These are phyloP conservation scores for Sherardia arvensis DNA, from an alignment of 257 asterid genomes.

Conservation along the genomic window DNA sequence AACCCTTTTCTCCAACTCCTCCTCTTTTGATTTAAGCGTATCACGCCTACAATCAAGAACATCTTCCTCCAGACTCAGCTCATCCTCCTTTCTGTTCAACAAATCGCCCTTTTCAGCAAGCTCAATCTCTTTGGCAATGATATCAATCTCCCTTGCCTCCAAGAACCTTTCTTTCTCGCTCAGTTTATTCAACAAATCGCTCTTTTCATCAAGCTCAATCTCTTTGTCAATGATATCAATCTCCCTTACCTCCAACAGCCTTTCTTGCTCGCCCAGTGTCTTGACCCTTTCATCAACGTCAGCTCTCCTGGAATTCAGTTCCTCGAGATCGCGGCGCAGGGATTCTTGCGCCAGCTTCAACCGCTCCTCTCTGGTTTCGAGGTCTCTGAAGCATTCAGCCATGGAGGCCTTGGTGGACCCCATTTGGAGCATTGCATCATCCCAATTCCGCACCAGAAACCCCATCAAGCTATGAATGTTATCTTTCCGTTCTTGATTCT, in stretches of 20 bases:
- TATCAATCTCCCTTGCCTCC: neutral
- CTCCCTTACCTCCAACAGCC: neutral
- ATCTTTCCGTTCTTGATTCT: neutral
- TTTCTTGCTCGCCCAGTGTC: neutral
- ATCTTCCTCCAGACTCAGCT: neutral
- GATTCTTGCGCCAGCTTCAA: neutral
- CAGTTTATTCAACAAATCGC: too few relatives aligned
- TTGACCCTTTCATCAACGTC: neutral
- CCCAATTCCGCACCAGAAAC: neutral
- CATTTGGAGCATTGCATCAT: neutral
- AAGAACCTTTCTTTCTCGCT: neutral
- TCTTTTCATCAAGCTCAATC: too few relatives aligned
- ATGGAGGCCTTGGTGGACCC: neutral
- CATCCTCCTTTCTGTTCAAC: neutral
- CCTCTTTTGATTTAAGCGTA: neutral
- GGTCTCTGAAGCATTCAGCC: neutral
- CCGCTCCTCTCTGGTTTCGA: neutral
- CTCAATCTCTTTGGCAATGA: too few relatives aligned
- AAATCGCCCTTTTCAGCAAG: neutral
- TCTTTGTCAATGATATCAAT: neutral
- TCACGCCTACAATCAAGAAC: neutral
- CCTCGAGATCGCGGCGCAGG: neutral
- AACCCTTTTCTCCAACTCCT: too few relatives aligned
- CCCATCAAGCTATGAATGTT: neutral
- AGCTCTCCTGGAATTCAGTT: neutral